Percentiles rank a stretch among this genome's conserved stretches.
These are phyloP conservation scores for Apophysomyces elegans DNA, from an alignment of 371 early-diverging fungal genomes.

Conservation along the genomic window DNA sequence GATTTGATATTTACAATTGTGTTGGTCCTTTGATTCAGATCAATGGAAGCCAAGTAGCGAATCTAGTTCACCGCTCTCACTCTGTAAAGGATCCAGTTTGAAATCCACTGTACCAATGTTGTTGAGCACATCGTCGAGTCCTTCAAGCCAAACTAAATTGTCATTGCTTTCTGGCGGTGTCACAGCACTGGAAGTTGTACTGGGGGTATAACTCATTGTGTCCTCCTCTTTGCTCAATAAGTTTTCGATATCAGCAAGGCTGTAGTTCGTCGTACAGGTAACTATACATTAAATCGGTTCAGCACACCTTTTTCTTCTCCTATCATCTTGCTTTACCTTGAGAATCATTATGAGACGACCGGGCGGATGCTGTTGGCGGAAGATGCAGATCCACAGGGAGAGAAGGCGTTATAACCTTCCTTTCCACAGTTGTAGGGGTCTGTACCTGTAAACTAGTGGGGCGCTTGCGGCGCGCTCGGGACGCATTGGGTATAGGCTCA, in stretches of 20 bases:
- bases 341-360: neutral
- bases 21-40: neutral
- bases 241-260: constrained; percentile 6
- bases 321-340: neutral
- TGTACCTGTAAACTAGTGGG: neutral
- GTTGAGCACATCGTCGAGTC: neutral
- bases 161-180: constrained; percentile 3
- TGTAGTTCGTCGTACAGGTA: neutral
- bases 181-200: neutral
- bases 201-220: constrained; percentile 3
- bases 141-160: constrained; percentile 2
- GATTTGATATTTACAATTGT: neutral
- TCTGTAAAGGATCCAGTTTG: constrained; percentile 9
- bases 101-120: constrained; percentile 1
- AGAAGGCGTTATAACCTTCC: neutral
- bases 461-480: neutral
- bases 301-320: neutral
- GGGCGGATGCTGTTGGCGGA: neutral
- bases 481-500: constrained; percentile 5
- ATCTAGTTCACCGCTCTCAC: neutral
- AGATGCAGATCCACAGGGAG: neutral
- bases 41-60: neutral
- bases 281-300: neutral
- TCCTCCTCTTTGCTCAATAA: constrained; percentile 1
- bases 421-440: neutral